Evolutionary conservation across 371 early-diverging fungal genomes (phyloP), one percentile per base, ranked within the genome.

Genomic region (Apophysomyces sp.): DNA sequence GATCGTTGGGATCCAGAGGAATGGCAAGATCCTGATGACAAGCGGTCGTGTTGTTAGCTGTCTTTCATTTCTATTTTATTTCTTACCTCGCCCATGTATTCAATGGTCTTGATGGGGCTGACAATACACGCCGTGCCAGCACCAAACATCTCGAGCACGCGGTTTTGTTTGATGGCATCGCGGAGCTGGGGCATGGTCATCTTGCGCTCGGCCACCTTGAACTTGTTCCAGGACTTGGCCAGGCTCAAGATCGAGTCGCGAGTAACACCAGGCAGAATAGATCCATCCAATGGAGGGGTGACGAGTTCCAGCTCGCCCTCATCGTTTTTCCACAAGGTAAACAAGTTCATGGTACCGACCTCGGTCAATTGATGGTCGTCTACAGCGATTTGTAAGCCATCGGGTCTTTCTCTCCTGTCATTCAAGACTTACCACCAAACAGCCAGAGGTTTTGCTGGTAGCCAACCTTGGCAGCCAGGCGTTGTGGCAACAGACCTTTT

Each of bases 91-190:
- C 80, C 87, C 37, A 83, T 61, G 71, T 92, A 97, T 55, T 81
- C 75, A 60, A 97, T 92, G 53, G 76, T 79, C 78, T 94, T 93
- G 82, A 98, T 91, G 28, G 97, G 97, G 68, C 86, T 88, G 21
- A 98, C 96, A 60, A 98, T 94, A 76, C 94, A 93, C 26, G 98
- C 98, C 15, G 98, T 98, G 61, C 98, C 98, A 24, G 94, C 86
- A 63, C 97, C 97, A 86, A 97, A 93, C 79, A 91, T 84, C 73
- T 94, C 96, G 29, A 68, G 28, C 40, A 80, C 71, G 24, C 96
- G 86, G 13, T 84, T 85, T 55, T 92, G 87, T 63, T 89, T 82
- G 55, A 85, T 64, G 16, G 96, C 95, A 51, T 86, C 71, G 39
- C 86, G 75, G 16, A 98, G 67, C 62, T 94, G 89, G 37, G 80